Evolutionary conservation across 306 rosid species (phyloP).

Genomic region (Sphenostylis stenocarpa): DNA sequence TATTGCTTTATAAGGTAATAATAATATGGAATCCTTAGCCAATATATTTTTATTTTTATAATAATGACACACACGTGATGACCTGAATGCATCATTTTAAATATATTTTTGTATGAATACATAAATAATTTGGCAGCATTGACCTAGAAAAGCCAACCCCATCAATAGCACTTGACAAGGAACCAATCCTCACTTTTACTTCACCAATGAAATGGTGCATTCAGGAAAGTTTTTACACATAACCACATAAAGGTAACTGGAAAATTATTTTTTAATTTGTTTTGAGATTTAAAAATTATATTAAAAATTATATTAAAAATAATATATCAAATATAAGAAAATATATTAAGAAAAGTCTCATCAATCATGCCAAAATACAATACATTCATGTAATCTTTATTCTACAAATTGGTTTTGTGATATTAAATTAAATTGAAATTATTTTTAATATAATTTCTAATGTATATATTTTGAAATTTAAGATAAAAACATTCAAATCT

Average conservation of each 20-base stretch:
- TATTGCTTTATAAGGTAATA: too few species aligned
- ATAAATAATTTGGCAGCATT: background rate
- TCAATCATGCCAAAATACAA: too few species aligned
- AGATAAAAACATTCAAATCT: background rate
- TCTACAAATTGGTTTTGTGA: too few species aligned
- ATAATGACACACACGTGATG: background rate
- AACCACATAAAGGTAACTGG: background rate
- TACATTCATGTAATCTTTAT: too few species aligned
- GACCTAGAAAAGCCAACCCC: slow-evolving; percentile 24
- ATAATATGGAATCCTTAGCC: too few species aligned
- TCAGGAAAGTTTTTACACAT: slow-evolving; percentile 15
- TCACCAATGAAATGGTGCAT: slow-evolving; percentile 27
- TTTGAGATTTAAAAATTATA: background rate
- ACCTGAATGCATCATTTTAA: background rate
- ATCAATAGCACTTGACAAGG: slow-evolving; percentile 17
- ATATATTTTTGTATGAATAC: background rate
- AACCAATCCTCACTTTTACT: slow-evolving; percentile 30
- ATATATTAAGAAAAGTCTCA: too few species aligned
- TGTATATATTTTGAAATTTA: background rate
- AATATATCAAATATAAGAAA: too few species aligned
- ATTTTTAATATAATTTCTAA: too few species aligned
- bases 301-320: too few species aligned
- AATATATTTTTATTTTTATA: background rate
- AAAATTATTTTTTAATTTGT: background rate
- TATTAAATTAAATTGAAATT: too few species aligned